Conservation (phyloP, 2,329 filamentous ascomycete genomes). For the Epichloe typhina region DNA sequence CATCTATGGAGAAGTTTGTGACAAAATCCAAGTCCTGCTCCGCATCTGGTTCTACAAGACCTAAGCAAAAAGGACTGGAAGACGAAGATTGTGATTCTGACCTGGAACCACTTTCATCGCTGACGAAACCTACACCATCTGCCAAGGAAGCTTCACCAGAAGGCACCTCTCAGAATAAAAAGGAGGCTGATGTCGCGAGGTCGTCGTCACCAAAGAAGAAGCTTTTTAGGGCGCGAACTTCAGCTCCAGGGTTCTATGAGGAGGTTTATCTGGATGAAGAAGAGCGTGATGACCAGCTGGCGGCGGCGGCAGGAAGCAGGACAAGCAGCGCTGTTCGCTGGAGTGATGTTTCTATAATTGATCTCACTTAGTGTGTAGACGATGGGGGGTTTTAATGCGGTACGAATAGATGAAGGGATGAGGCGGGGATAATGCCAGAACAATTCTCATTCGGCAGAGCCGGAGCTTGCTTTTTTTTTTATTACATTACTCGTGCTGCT, state of each 20-base stretch:
- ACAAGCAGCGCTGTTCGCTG: slow-evolving; percentile 11
- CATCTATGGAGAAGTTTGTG: slow-evolving; percentile 19
- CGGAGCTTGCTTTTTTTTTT: too few relatives aligned
- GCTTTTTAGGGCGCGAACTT: slow-evolving; percentile 24
- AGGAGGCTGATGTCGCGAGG: neutral
- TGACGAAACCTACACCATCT: neutral
- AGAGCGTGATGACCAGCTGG: slow-evolving; percentile 14
- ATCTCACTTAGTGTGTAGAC: slow-evolving; percentile 13
- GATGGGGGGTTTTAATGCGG: too few relatives aligned
- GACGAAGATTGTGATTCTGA: slow-evolving; percentile 6
- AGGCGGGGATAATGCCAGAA: neutral
- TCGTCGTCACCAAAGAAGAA: slow-evolving; percentile 21
- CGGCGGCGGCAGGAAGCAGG: slow-evolving; percentile 9
- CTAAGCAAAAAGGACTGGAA: neutral
- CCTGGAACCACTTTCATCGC: slow-evolving; percentile 2
- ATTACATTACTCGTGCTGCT: too few relatives aligned
- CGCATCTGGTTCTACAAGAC: neutral
- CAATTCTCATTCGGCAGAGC: neutral
- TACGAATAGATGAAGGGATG: too few relatives aligned
- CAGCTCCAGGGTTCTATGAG: slow-evolving; percentile 25
- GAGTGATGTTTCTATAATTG: slow-evolving; percentile 22
- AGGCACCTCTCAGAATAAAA: neutral
- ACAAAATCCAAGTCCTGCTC: neutral
- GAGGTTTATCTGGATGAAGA: slow-evolving; percentile 16
- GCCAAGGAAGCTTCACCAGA: neutral